A percentile compares a stretch with the other conserved stretches of the same genome.
These are phyloP conservation scores for Cyclostephanos tholiformis DNA, from an alignment of 108 stramenopile genomes.

Conservation along the genomic window DNA sequence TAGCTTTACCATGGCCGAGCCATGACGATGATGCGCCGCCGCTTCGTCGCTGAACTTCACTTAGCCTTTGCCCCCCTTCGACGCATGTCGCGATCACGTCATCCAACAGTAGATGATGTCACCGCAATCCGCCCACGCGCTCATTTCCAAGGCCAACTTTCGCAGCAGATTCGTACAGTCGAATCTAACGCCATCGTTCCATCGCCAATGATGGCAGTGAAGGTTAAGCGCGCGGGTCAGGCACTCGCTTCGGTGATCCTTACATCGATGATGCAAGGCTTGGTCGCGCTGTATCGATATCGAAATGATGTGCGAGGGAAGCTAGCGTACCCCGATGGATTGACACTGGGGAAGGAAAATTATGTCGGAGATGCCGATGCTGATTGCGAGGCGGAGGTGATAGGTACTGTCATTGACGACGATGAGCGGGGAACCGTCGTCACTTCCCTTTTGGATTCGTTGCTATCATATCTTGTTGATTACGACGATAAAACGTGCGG, in stretches of 20 bases:
- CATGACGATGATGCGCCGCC: too few relatives aligned
- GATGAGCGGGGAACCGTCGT: neutral
- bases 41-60: too few relatives aligned
- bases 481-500: neutral
- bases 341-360: slow-evolving; percentile 54
- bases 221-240: slow-evolving; percentile 47
- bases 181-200: too few relatives aligned
- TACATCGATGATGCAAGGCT: slow-evolving; percentile 59
- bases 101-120: too few relatives aligned
- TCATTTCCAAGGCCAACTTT: too few relatives aligned
- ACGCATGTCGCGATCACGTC: too few relatives aligned
- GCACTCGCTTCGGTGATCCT: slow-evolving; percentile 51
- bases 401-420: neutral
- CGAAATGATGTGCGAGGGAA: slow-evolving; percentile 61
- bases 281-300: slow-evolving; percentile 63
- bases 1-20: too few relatives aligned
- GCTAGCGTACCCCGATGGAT: slow-evolving; percentile 60
- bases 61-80: too few relatives aligned
- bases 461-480: slow-evolving; percentile 2
- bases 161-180: too few relatives aligned
- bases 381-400: neutral
- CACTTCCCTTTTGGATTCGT: neutral
- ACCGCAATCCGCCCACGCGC: too few relatives aligned
- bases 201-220: neutral
- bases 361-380: neutral